Evolutionary conservation across 129 eudicot genomes (phyloP).

Genomic region (Silybum marianum): DNA sequence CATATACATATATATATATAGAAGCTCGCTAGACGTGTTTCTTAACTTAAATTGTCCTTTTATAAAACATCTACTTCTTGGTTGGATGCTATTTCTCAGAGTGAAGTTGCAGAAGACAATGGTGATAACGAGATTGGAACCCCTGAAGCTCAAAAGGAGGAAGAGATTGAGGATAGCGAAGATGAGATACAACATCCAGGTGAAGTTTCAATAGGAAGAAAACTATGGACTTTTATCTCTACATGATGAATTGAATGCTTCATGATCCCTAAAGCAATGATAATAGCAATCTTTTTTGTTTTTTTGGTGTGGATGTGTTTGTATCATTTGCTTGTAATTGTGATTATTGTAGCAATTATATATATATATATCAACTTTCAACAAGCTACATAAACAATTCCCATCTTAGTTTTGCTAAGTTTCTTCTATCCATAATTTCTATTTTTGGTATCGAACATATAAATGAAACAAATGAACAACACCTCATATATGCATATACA

Average conservation of each 20-base stretch:
- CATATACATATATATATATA: neutral
- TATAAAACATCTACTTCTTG: neutral
- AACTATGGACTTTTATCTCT: slow-evolving; percentile 69
- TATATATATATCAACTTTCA: neutral
- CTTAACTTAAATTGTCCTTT: neutral
- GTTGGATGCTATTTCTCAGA: neutral
- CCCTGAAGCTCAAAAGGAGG: slow-evolving; percentile 24
- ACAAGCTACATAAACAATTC: neutral
- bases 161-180: slow-evolving; percentile 30
- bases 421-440: neutral
- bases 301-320: slow-evolving; percentile 10
- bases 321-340: neutral
- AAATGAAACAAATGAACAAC: slow-evolving; percentile 5
- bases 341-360: neutral
- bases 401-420: neutral
- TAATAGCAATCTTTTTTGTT: neutral
- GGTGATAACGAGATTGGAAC: slow-evolving; percentile 26
- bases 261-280: neutral
- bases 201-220: slow-evolving; percentile 70
- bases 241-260: slow-evolving; percentile 33
- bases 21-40: neutral
- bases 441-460: neutral
- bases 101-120: neutral
- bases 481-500: neutral
- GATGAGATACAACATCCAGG: slow-evolving; percentile 71